phyloP scores from a whole-genome alignment of 306 rosid genomes.

The Trifolium fragiferum region DNA sequence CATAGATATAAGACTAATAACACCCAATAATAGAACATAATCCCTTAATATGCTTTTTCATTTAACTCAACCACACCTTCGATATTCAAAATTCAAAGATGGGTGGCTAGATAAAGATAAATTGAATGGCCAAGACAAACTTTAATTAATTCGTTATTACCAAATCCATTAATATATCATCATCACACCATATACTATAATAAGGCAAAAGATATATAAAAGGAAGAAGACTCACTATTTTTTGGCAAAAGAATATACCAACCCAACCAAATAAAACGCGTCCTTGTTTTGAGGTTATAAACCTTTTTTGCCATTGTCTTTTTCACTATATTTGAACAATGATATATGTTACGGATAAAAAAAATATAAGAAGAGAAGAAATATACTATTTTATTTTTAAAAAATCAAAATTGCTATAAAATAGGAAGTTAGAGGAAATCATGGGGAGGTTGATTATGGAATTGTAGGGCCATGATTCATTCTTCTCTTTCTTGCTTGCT shows the following conservation, averaged over 20 bases:
- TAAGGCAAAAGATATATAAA: conserved; percentile 18
- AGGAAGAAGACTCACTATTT: background rate
- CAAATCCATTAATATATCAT: background rate
- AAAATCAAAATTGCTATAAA: too few relatives aligned
- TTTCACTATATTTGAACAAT: background rate
- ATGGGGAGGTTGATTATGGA: too few relatives aligned
- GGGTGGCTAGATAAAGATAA: conserved; percentile 35
- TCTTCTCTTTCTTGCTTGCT: too few relatives aligned
- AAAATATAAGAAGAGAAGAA: too few relatives aligned
- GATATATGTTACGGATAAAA: too few relatives aligned
- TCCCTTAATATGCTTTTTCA: background rate
- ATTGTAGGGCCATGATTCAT: too few relatives aligned
- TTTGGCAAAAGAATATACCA: conserved; percentile 36
- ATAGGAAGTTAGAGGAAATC: too few relatives aligned
- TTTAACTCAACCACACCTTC: conserved; percentile 9
- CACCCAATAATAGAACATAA: conserved; percentile 4
- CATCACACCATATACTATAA: background rate
- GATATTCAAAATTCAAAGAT: conserved; percentile 35
- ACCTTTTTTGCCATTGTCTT: background rate
- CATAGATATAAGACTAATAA: background rate
- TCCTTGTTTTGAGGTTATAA: conserved; percentile 19
- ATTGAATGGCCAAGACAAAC: conserved; percentile 16
- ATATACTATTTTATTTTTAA: too few relatives aligned
- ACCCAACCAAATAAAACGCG: conserved; percentile 60
- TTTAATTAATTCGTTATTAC: conserved; percentile 3